phyloP scores from a whole-genome alignment of 345 rosid species.

The Rhizophora apiculata region DNA sequence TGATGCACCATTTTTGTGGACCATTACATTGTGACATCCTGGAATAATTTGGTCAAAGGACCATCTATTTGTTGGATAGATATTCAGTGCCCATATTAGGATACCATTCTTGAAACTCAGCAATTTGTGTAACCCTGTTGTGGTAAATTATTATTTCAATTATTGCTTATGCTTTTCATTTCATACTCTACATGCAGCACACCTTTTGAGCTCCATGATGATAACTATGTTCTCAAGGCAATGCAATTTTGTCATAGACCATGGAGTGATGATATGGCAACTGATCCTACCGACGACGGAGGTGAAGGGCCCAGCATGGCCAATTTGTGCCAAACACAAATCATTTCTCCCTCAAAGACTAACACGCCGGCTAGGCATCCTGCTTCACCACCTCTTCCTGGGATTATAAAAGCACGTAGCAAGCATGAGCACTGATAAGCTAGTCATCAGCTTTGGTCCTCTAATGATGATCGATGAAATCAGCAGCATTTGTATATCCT shows the following conservation, averaged over 20 bases:
- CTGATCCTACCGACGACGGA: conserved; percentile 29
- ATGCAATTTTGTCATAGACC: conserved; percentile 73
- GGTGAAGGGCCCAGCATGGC: conserved; percentile 61
- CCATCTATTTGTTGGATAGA: not conserved
- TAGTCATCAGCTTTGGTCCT: conserved; percentile 10
- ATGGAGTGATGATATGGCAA: conserved; percentile 36
- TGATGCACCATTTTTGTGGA: not conserved
- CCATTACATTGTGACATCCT: not conserved
- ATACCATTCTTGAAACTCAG: not conserved
- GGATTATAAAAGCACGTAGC: conserved; percentile 58
- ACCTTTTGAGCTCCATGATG: conserved; percentile 97
- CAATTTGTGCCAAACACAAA: conserved; percentile 41
- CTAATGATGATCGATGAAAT: conserved; percentile 23
- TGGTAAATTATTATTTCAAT: not conserved
- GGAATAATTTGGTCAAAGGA: not conserved
- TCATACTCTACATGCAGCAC: conserved; percentile 51
- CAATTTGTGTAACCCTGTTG: not conserved
- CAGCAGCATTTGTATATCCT: conserved; percentile 56
- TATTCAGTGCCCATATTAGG: not conserved
- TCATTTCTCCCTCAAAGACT: conserved; percentile 36
- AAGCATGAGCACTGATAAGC: conserved; percentile 64
- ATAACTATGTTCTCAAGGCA: conserved; percentile 92
- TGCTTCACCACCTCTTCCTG: conserved; percentile 60
- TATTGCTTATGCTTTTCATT: not conserved
- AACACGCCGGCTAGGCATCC: conserved; percentile 49